Evolutionary conservation across 2,329 filamentous ascomycete genomes (phyloP).

Genomic region (Nothopassalora personata): DNA sequence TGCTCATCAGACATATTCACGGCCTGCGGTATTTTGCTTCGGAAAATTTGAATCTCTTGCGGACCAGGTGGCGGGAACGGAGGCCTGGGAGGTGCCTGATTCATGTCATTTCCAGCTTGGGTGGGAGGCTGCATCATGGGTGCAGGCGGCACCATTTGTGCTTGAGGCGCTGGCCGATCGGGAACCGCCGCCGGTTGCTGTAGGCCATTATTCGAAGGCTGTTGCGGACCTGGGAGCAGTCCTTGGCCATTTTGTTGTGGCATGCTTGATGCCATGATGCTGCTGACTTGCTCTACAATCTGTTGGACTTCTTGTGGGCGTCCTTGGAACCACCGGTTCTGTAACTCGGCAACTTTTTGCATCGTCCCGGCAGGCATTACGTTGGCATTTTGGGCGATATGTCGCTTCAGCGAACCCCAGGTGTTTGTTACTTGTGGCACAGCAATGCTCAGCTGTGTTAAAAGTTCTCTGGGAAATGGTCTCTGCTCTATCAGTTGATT

Average conservation of each 20-base stretch:
- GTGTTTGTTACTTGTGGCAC: slow-evolving; percentile 49
- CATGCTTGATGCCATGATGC: slow-evolving; percentile 20
- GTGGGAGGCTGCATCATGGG: slow-evolving; percentile 16
- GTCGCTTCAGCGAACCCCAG: slow-evolving; percentile 55
- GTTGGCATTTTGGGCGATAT: slow-evolving; percentile 44
- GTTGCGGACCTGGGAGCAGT: slow-evolving; percentile 18
- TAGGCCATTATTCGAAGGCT: slow-evolving; percentile 13
- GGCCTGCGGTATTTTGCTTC: slow-evolving; percentile 32
- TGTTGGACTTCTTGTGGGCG: slow-evolving; percentile 22
- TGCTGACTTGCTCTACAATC: slow-evolving; percentile 11
- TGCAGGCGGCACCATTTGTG: slow-evolving; percentile 35
- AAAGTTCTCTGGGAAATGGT: slow-evolving; percentile 15
- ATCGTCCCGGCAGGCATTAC: slow-evolving; percentile 39
- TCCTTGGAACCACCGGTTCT: slow-evolving; percentile 23
- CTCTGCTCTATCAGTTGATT: slow-evolving; percentile 14
- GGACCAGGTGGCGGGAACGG: slow-evolving; percentile 31
- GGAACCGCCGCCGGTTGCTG: slow-evolving; percentile 13
- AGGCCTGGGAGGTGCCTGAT: slow-evolving; percentile 5
- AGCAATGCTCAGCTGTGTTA: slow-evolving; percentile 12
- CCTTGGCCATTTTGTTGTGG: slow-evolving; percentile 38
- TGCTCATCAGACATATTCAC: slow-evolving; percentile 40
- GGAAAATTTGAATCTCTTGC: slow-evolving; percentile 38
- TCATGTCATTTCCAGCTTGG: not conserved
- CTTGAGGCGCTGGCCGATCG: slow-evolving; percentile 32
- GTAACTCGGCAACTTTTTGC: slow-evolving; percentile 34